A percentile compares a stretch with the other conserved stretches of the same genome.
phyloP scores from a whole-genome alignment of 2,329 filamentous ascomycete genomes.

The Aspergillus unguis region DNA sequence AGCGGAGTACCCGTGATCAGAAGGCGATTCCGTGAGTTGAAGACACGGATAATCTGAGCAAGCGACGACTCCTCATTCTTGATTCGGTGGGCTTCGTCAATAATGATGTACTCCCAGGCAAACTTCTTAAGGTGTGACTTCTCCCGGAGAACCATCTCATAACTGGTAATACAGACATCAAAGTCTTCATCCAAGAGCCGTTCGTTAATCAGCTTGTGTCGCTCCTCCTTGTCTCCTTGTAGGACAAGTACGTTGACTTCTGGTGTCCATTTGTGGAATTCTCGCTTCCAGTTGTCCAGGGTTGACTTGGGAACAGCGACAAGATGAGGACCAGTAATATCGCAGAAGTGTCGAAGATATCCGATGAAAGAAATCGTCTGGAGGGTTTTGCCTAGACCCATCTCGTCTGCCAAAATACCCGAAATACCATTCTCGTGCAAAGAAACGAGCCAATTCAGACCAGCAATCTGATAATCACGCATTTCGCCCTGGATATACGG shows the following conservation, averaged over 20 bases:
- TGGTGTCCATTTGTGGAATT: slow-evolving; percentile 91
- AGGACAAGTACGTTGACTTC: slow-evolving; percentile 92
- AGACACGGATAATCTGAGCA: slow-evolving; percentile 92
- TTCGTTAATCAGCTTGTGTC: slow-evolving; percentile 81
- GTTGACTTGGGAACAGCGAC: slow-evolving; percentile 95
- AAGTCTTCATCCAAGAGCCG: slow-evolving; percentile 92
- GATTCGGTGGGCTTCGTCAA: slow-evolving; percentile 96
- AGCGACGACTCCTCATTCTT: slow-evolving; percentile 99
- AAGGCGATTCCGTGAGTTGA: slow-evolving; percentile 90
- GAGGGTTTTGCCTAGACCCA: slow-evolving; percentile 96
- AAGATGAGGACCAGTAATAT: slow-evolving; percentile 85
- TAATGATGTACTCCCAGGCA: slow-evolving; percentile 99
- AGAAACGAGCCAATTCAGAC: slow-evolving; percentile 96
- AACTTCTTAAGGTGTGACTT: slow-evolving; percentile 95
- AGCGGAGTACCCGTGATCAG: slow-evolving; percentile 95
- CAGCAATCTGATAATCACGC: slow-evolving; percentile 94
- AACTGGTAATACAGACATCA: slow-evolving; percentile 96
- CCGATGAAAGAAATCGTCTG: slow-evolving; percentile 97
- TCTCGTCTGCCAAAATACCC: slow-evolving; percentile 95
- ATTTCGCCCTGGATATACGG: slow-evolving; percentile 82
- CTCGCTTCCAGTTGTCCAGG: slow-evolving; percentile 95
- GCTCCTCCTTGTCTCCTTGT: slow-evolving; percentile 92
- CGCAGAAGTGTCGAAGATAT: slow-evolving; percentile 86
- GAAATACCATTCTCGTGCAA: slow-evolving; percentile 98
- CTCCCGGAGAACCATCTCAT: slow-evolving; percentile 97